Conservation (phyloP, 2,329 filamentous ascomycete species). For the Exophiala spinifera region DNA sequence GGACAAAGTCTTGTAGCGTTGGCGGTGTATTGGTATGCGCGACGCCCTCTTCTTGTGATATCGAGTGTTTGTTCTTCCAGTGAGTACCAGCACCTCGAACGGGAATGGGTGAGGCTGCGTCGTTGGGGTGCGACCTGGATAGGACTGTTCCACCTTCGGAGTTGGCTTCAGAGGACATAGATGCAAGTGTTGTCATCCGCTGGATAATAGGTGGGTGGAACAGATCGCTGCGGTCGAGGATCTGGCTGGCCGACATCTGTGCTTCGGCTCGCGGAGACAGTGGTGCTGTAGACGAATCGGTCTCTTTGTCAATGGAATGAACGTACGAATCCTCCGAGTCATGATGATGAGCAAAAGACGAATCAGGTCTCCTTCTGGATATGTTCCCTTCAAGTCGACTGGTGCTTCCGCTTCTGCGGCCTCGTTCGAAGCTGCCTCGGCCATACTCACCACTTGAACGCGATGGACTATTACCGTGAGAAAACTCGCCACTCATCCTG, state of each 20-base stretch:
- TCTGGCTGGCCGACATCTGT: constrained; percentile 83
- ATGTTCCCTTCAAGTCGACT: constrained; percentile 53
- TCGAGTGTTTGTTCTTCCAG: too few relatives aligned
- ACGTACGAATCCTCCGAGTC: constrained; percentile 72
- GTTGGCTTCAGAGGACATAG: constrained; percentile 39
- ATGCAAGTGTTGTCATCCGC: constrained; percentile 32
- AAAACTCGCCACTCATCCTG: constrained; percentile 43
- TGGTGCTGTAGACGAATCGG: constrained; percentile 66
- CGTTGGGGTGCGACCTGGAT: constrained; percentile 20
- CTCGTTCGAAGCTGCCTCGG: constrained; percentile 37
- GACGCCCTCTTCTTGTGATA: neutral
- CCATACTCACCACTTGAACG: constrained; percentile 35
- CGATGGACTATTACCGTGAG: constrained; percentile 37
- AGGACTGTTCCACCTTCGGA: constrained; percentile 30
- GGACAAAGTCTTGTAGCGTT: constrained; percentile 57
- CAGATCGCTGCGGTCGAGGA: constrained; percentile 79
- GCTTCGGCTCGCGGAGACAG: constrained; percentile 67
- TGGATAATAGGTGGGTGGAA: constrained; percentile 74
- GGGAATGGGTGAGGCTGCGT: constrained; percentile 14
- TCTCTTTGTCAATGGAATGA: constrained; percentile 70
- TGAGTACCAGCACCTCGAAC: constrained; percentile 8
- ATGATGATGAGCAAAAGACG: constrained; percentile 52
- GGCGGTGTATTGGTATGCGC: constrained; percentile 38
- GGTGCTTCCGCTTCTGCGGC: constrained; percentile 61
- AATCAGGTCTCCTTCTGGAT: constrained; percentile 45